These are phyloP conservation scores for Boechera retrofracta DNA, from an alignment of 345 rosid genomes.

Conservation along the genomic window DNA sequence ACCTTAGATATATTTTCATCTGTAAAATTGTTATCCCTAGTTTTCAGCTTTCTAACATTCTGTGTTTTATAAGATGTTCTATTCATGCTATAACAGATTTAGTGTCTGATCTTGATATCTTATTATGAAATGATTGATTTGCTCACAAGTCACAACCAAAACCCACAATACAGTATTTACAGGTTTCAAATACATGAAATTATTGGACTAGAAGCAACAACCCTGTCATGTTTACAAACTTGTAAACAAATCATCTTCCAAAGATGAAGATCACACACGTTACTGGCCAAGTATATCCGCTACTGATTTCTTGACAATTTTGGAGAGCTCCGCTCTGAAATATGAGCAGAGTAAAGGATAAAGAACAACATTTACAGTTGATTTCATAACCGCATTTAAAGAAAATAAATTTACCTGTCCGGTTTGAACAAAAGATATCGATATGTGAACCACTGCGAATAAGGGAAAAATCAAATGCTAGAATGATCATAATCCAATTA, in stretches of 20 bases:
- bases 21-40: too few species aligned
- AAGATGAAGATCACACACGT: constrained; percentile 15
- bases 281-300: constrained; percentile 72
- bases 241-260: constrained; percentile 24
- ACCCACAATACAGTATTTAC: constrained; percentile 38
- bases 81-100: not conserved
- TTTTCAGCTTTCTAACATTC: too few species aligned
- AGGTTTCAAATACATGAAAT: constrained; percentile 13
- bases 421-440: constrained; percentile 96
- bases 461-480: not conserved
- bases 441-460: constrained; percentile 84
- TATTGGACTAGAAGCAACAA: constrained; percentile 18
- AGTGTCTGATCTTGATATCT: not conserved
- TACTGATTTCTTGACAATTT: constrained; percentile 64
- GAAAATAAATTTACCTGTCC: constrained; percentile 51
- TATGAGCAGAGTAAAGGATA: not conserved
- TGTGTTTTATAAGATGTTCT: too few species aligned
- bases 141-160: constrained; percentile 15
- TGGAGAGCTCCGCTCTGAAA: constrained; percentile 75
- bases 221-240: constrained; percentile 31
- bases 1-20: too few species aligned
- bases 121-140: constrained; percentile 22
- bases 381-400: not conserved
- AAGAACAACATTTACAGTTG: not conserved
- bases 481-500: constrained; percentile 3